Evolutionary conservation across 805 yeast genomes (phyloP).

Genomic region (Metschnikowia henanensis): DNA sequence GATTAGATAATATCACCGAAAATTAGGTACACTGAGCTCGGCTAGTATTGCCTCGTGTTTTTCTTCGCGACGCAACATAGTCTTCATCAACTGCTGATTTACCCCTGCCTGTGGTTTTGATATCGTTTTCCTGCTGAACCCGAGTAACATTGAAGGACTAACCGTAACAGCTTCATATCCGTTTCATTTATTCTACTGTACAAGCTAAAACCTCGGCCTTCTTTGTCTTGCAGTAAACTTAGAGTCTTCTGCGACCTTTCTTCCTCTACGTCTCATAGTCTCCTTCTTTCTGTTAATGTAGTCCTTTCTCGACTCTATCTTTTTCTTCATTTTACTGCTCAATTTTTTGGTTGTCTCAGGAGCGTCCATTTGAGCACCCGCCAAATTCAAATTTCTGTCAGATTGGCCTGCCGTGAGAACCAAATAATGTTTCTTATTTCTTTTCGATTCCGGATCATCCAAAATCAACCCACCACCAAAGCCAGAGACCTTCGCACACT

Average conservation of each 20-base stretch:
- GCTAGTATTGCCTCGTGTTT: too few relatives aligned
- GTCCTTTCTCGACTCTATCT: constrained; percentile 73
- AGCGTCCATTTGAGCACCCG: constrained; percentile 80
- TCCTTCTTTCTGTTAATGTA: constrained; percentile 91
- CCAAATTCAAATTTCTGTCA: constrained; percentile 72
- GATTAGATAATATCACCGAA: too few relatives aligned
- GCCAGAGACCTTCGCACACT: constrained; percentile 91
- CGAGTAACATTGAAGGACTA: too few relatives aligned
- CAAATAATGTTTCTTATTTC: constrained; percentile 86
- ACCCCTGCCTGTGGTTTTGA: too few relatives aligned
- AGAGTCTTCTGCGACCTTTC: constrained; percentile 84
- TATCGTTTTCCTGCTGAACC: too few relatives aligned
- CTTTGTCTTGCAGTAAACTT: constrained; percentile 83
- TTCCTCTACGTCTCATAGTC: constrained; percentile 88
- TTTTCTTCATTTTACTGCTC: constrained; percentile 50
- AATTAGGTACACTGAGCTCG: too few relatives aligned
- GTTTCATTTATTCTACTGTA: not conserved
- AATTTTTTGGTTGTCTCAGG: constrained; percentile 42
- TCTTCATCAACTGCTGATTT: too few relatives aligned
- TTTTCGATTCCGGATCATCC: constrained; percentile 91
- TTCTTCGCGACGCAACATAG: too few relatives aligned
- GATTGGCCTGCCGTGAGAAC: constrained; percentile 85
- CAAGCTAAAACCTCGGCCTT: constrained; percentile 38
- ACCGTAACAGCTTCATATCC: too few relatives aligned
- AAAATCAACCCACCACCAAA: constrained; percentile 94